Percentiles rank a stretch among this genome's conserved stretches.
These are phyloP conservation scores for Candida nanaspora DNA, from an alignment of 805 yeast species.

Conservation along the genomic window DNA sequence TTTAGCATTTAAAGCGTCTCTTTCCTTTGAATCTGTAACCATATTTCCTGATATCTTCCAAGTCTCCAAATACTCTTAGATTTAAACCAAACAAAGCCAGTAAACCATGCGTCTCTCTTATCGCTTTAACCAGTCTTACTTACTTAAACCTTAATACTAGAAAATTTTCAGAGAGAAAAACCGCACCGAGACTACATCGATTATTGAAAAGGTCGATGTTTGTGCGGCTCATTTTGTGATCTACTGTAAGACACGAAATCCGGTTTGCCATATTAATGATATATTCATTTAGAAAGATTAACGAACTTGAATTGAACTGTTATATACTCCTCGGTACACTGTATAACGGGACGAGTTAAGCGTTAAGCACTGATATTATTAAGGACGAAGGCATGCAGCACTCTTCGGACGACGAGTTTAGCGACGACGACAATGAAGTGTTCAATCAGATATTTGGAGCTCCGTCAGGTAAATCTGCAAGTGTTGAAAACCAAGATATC, in stretches of 20 bases:
- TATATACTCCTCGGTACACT: too few relatives aligned
- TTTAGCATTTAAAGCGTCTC: slow-evolving; percentile 30
- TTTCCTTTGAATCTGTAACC: slow-evolving; percentile 42
- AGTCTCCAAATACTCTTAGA: neutral
- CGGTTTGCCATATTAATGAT: too few relatives aligned
- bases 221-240: slow-evolving; percentile 1
- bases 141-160: too few relatives aligned
- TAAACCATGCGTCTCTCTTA: too few relatives aligned
- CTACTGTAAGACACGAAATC: slow-evolving; percentile 4
- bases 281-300: too few relatives aligned
- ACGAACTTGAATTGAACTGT: too few relatives aligned
- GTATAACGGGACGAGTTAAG: too few relatives aligned
- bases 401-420: slow-evolving; percentile 21
- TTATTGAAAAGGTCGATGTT: too few relatives aligned
- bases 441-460: slow-evolving; percentile 8
- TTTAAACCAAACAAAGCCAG: too few relatives aligned
- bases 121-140: too few relatives aligned
- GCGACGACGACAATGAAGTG: slow-evolving; percentile 23
- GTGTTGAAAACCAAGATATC: neutral
- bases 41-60: slow-evolving; percentile 19
- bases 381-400: slow-evolving; percentile 4
- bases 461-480: neutral
- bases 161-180: slow-evolving; percentile 1
- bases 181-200: too few relatives aligned
- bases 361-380: neutral